These are phyloP conservation scores for Eustoma russellianum DNA, from an alignment of 257 asterid genomes.

Conservation along the genomic window DNA sequence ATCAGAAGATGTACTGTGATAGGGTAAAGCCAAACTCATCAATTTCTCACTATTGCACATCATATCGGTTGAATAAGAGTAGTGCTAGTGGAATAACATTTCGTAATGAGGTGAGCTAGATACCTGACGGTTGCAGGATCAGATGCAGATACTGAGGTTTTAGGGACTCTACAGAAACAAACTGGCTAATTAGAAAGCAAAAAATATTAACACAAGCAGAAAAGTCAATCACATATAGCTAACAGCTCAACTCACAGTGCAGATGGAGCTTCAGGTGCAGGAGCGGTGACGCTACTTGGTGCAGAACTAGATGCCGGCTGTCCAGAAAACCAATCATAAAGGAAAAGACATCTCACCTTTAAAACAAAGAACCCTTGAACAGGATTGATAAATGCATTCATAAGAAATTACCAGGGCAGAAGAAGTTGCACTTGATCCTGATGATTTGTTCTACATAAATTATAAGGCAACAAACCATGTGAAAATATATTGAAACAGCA, in stretches of 20 bases:
- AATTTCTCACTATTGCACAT: conserved; percentile 2
- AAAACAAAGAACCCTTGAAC: conserved; percentile 8
- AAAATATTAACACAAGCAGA: not conserved
- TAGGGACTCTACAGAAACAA: conserved; percentile 33
- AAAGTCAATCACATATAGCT: not conserved
- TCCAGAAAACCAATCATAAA: conserved; percentile 11
- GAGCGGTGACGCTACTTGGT: conserved; percentile 29
- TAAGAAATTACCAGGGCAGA: conserved; percentile 45
- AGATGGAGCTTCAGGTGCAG: conserved; percentile 39
- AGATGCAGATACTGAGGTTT: conserved; percentile 31
- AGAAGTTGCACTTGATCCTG: conserved; percentile 48
- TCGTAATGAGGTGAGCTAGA: not conserved
- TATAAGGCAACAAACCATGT: conserved; percentile 7
- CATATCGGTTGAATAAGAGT: no score
- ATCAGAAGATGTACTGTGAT: conserved; percentile 35
- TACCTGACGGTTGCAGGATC: conserved; percentile 38
- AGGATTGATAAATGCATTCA: conserved; percentile 5
- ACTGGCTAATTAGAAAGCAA: not conserved
- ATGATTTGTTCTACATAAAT: conserved; percentile 46
- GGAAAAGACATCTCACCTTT: conserved; percentile 6
- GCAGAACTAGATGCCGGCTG: conserved; percentile 51
- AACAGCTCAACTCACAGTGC: conserved; percentile 37
- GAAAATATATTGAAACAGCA: conserved; percentile 1
- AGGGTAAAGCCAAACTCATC: conserved; percentile 12
- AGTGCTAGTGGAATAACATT: not conserved